phyloP scores from a whole-genome alignment of 2,329 filamentous ascomycete species.

The Dactylellina parvicollis region DNA sequence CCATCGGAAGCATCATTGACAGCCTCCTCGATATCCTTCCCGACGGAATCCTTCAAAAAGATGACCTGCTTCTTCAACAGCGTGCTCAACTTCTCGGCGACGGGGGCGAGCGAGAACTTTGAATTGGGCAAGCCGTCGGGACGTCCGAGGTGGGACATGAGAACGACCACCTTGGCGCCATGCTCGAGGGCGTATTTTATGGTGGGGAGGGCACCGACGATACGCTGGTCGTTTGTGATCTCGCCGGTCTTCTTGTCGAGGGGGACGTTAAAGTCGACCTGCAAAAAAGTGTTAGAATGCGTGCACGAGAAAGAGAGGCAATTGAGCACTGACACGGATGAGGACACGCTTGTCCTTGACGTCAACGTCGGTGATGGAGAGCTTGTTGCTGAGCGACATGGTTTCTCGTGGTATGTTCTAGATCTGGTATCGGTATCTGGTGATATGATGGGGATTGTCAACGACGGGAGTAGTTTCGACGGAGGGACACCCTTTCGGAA shows the following conservation, averaged over 20 bases:
- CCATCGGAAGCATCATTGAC: slow-evolving; percentile 82
- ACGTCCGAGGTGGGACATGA: slow-evolving; percentile 98
- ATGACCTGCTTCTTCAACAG: slow-evolving; percentile 83
- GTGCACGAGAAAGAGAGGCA: slow-evolving; percentile 16
- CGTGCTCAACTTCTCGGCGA: slow-evolving; percentile 91
- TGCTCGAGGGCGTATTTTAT: slow-evolving; percentile 93
- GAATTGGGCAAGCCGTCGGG: slow-evolving; percentile 87
- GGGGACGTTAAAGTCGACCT: slow-evolving; percentile 99
- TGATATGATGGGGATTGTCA: not conserved
- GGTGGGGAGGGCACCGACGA: slow-evolving; percentile 91
- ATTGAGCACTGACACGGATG: slow-evolving; percentile 78
- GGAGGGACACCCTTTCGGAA: not conserved
- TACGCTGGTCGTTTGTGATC: slow-evolving; percentile 98
- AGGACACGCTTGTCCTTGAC: slow-evolving; percentile 98
- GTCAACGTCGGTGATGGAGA: slow-evolving; percentile 94
- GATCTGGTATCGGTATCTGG: not conserved
- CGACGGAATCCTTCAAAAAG: slow-evolving; percentile 90
- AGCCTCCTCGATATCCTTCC: slow-evolving; percentile 85
- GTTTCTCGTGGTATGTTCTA: not conserved
- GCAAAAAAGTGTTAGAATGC: not conserved
- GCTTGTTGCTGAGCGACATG: slow-evolving; percentile 99
- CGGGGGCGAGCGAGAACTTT: slow-evolving; percentile 95
- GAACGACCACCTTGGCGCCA: slow-evolving; percentile 88
- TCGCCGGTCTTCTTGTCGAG: slow-evolving; percentile 83
- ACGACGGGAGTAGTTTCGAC: not conserved